Evolutionary conservation across 768 basidiomycete species (phyloP).

Genomic region (Russula emetica): DNA sequence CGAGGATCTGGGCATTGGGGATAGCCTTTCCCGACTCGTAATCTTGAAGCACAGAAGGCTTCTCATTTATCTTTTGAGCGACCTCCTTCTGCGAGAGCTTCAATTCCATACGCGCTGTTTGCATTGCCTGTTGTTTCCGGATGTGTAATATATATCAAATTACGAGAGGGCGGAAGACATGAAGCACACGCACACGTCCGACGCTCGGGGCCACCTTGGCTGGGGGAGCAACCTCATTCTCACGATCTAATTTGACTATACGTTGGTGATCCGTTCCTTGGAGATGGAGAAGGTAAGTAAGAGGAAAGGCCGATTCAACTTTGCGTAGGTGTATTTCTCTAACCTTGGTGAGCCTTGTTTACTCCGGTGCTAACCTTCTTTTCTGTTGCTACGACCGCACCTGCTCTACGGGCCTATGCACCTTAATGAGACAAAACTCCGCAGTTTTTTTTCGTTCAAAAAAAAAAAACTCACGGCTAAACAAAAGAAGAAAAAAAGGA

Average conservation of each 20-base stretch:
- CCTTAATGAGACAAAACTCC: conserved; percentile 14
- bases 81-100: conserved; percentile 88
- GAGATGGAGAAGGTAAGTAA: background rate
- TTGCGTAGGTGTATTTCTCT: background rate
- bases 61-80: conserved; percentile 91
- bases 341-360: conserved; percentile 82
- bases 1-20: conserved; percentile 80
- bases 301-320: background rate
- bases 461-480: conserved; percentile 26
- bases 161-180: background rate
- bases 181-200: conserved; percentile 53
- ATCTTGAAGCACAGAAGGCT: conserved; percentile 81
- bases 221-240: conserved; percentile 94
- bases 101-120: conserved; percentile 70
- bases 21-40: conserved; percentile 87
- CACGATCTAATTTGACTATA: conserved; percentile 90
- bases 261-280: conserved; percentile 88
- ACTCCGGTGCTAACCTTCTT: conserved; percentile 65
- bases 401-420: conserved; percentile 65
- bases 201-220: conserved; percentile 68
- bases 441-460: background rate
- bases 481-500: background rate
- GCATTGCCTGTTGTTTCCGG: conserved; percentile 57
- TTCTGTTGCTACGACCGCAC: conserved; percentile 76
- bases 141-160: background rate